phyloP scores from a whole-genome alignment of 345 rosid species.

The Kandelia obovata region DNA sequence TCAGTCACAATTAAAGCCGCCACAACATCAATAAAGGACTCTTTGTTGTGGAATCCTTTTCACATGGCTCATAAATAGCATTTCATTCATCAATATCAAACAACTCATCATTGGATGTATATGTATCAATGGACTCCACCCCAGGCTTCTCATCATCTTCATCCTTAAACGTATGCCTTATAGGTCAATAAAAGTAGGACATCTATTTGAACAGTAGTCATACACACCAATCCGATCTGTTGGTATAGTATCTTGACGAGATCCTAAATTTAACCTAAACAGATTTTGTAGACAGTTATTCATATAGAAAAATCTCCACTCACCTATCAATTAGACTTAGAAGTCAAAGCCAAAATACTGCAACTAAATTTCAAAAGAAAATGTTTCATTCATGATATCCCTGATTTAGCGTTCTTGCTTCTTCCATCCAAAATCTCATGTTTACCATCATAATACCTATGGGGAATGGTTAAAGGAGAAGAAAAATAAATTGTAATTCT shows the following conservation, averaged over 20 bases:
- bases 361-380: no score
- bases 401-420: no score
- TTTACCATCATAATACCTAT: no score
- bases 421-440: no score
- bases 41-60: no score
- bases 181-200: constrained; percentile 80
- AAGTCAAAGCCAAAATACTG: no score
- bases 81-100: constrained; percentile 43
- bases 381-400: no score
- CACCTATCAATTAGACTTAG: not conserved
- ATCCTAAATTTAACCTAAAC: constrained; percentile 69
- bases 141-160: constrained; percentile 75
- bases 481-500: no score
- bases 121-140: constrained; percentile 40
- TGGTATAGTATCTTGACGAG: constrained; percentile 89
- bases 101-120: constrained; percentile 70
- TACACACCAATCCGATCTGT: constrained; percentile 76
- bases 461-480: no score
- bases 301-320: not conserved
- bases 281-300: constrained; percentile 11
- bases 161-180: constrained; percentile 91
- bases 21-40: constrained; percentile 71
- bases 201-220: constrained; percentile 47
- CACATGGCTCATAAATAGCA: no score
- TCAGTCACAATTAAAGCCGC: constrained; percentile 40